Conservation (phyloP, 345 rosid species). For the Citrus inodora region DNA sequence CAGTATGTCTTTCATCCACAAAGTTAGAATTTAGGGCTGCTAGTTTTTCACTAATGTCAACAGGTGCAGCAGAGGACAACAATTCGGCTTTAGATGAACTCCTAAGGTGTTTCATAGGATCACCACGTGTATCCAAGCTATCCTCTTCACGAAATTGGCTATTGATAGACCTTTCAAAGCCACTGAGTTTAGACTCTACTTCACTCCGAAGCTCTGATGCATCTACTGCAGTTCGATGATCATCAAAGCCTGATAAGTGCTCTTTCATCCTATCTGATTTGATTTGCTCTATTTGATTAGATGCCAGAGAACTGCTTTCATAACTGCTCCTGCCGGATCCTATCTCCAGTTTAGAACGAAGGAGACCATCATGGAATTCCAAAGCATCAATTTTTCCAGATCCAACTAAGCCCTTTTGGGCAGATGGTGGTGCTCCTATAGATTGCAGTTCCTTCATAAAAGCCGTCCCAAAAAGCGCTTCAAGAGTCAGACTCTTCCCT, state of each 20-base stretch:
- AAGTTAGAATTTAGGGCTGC: slow-evolving; percentile 55
- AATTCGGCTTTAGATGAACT: slow-evolving; percentile 49
- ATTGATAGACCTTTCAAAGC: slow-evolving; percentile 25
- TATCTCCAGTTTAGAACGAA: slow-evolving; percentile 25
- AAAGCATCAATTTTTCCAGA: slow-evolving; percentile 38
- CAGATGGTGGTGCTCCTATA: slow-evolving; percentile 56
- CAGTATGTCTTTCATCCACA: slow-evolving; percentile 46
- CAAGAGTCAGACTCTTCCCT: slow-evolving; percentile 79
- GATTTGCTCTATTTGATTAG: slow-evolving; percentile 37
- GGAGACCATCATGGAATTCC: slow-evolving; percentile 36
- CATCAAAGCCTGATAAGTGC: slow-evolving; percentile 38
- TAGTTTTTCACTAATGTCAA: slow-evolving; percentile 56
- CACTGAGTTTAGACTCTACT: slow-evolving; percentile 37
- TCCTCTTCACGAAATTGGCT: slow-evolving; percentile 55
- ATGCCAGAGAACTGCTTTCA: slow-evolving; percentile 26
- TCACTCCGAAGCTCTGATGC: slow-evolving; percentile 39
- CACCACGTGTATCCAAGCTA: slow-evolving; percentile 33
- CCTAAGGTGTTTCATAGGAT: slow-evolving; percentile 35
- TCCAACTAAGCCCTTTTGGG: slow-evolving; percentile 30
- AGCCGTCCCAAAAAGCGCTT: slow-evolving; percentile 89
- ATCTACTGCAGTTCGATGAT: slow-evolving; percentile 39
- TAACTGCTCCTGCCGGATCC: slow-evolving; percentile 31
- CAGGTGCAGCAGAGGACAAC: slow-evolving; percentile 33
- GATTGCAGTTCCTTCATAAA: slow-evolving; percentile 93
- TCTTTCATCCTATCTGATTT: slow-evolving; percentile 45